Percentiles rank a stretch among this genome's conserved stretches.
phyloP scores from a whole-genome alignment of 2,329 filamentous ascomycete genomes.

The Penicillium hordei region DNA sequence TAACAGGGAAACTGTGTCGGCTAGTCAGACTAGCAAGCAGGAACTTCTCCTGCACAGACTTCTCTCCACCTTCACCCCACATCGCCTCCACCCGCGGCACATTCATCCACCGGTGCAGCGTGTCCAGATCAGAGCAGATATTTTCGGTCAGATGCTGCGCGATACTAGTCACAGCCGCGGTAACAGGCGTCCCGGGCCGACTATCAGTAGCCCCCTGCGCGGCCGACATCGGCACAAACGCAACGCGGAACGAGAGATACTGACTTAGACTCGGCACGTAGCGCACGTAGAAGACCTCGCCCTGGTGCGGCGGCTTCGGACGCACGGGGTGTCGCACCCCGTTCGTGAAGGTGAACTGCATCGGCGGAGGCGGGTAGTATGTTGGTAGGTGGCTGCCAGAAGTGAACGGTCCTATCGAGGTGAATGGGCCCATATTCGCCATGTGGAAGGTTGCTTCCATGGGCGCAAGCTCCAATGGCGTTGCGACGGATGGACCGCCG shows the following conservation, averaged over 20 bases:
- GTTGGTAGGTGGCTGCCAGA: slow-evolving; percentile 84
- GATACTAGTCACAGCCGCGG: slow-evolving; percentile 39
- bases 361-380: slow-evolving; percentile 80
- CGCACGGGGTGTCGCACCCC: slow-evolving; percentile 80
- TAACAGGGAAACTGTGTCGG: slow-evolving; percentile 81
- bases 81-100: slow-evolving; percentile 78
- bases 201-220: slow-evolving; percentile 54
- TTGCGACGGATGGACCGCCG: slow-evolving; percentile 17
- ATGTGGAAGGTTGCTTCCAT: slow-evolving; percentile 38
- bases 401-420: slow-evolving; percentile 66
- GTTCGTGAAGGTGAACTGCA: slow-evolving; percentile 77
- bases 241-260: slow-evolving; percentile 85
- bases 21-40: slow-evolving; percentile 64
- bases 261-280: slow-evolving; percentile 79
- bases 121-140: slow-evolving; percentile 59
- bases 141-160: slow-evolving; percentile 42
- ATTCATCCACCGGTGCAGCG: slow-evolving; percentile 86
- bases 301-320: slow-evolving; percentile 84
- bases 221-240: slow-evolving; percentile 56
- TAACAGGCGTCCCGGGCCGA: slow-evolving; percentile 27
- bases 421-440: slow-evolving; percentile 30
- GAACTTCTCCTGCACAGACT: slow-evolving; percentile 63
- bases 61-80: slow-evolving; percentile 69
- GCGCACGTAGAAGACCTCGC: slow-evolving; percentile 86
- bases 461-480: slow-evolving; percentile 8